Percentiles rank a stretch among this genome's conserved stretches.
Conservation (phyloP, 345 rosid genomes). For the Rhodamnia argentea region DNA sequence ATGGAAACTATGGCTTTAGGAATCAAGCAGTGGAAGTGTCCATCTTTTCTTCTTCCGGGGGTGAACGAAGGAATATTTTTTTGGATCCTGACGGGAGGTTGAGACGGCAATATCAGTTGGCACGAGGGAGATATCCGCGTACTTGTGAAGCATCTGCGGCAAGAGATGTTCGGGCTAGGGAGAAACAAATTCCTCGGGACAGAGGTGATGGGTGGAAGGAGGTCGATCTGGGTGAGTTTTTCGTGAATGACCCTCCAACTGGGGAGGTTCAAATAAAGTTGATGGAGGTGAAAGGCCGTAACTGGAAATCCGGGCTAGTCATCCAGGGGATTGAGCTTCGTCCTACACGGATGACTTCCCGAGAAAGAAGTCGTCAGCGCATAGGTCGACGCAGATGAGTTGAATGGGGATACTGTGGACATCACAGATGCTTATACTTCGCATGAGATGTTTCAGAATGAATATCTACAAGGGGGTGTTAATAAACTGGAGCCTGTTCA, state of each 20-base stretch:
- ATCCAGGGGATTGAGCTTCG: conserved; percentile 53
- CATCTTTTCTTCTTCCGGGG: conserved; percentile 10
- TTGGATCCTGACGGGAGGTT: background rate
- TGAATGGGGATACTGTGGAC: too few species aligned
- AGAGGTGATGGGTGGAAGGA: conserved; percentile 64
- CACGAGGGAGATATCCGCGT: background rate
- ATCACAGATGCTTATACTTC: background rate
- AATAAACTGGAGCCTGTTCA: background rate
- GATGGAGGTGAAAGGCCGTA: conserved; percentile 23
- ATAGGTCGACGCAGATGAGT: too few species aligned
- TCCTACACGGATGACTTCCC: conserved; percentile 15
- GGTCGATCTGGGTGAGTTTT: conserved; percentile 45
- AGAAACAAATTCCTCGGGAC: conserved; percentile 11
- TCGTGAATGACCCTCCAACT: conserved; percentile 8
- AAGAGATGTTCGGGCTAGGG: background rate
- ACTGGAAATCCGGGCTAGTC: conserved; percentile 52
- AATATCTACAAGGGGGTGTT: background rate
- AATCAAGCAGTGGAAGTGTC: conserved; percentile 9
- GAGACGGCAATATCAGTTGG: background rate
- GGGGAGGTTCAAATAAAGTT: conserved; percentile 36
- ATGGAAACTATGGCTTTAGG: conserved; percentile 20
- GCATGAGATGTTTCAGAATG: background rate
- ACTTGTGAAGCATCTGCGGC: background rate
- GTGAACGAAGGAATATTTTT: background rate
- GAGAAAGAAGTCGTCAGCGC: background rate